Evolutionary conservation across 2,329 filamentous ascomycete species (phyloP).

Genomic region (Fusarium burgessii): DNA sequence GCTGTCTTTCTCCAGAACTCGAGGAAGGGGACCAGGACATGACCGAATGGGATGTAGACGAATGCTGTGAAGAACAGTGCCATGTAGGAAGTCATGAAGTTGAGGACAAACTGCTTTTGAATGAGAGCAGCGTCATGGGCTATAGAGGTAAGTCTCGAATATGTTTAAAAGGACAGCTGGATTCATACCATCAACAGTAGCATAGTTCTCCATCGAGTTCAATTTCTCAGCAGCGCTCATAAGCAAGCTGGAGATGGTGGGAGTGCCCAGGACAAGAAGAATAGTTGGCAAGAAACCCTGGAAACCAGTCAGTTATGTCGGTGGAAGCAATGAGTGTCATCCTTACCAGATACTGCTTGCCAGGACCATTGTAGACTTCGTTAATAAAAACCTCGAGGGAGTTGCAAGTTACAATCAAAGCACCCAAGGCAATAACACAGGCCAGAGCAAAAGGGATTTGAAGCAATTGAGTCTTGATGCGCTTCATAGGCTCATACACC

Average conservation of each 20-base stretch:
- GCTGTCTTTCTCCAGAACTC: slow-evolving; percentile 83
- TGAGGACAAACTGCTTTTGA: slow-evolving; percentile 93
- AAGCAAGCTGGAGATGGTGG: slow-evolving; percentile 80
- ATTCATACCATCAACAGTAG: slow-evolving; percentile 75
- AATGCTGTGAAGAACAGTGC: slow-evolving; percentile 94
- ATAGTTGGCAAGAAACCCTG: slow-evolving; percentile 89
- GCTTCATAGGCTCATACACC: slow-evolving; percentile 80
- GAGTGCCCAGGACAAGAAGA: slow-evolving; percentile 84
- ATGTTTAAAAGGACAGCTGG: slow-evolving; percentile 16
- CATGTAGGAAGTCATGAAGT: slow-evolving; percentile 96
- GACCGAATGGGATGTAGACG: slow-evolving; percentile 92
- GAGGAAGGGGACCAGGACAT: slow-evolving; percentile 84
- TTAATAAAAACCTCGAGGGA: slow-evolving; percentile 96
- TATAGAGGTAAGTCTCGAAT: slow-evolving; percentile 46
- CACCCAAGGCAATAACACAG: slow-evolving; percentile 78
- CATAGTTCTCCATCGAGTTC: slow-evolving; percentile 91
- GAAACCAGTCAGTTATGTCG: slow-evolving; percentile 24
- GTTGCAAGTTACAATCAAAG: slow-evolving; percentile 87
- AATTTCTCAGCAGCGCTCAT: slow-evolving; percentile 81
- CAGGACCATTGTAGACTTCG: slow-evolving; percentile 89
- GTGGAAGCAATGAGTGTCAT: background rate
- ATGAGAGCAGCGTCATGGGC: slow-evolving; percentile 86
- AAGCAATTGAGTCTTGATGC: slow-evolving; percentile 80
- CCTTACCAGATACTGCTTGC: slow-evolving; percentile 84
- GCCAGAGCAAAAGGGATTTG: slow-evolving; percentile 87